These are phyloP conservation scores for Dentipellis fragilis DNA, from an alignment of 768 basidiomycete species.

Conservation along the genomic window DNA sequence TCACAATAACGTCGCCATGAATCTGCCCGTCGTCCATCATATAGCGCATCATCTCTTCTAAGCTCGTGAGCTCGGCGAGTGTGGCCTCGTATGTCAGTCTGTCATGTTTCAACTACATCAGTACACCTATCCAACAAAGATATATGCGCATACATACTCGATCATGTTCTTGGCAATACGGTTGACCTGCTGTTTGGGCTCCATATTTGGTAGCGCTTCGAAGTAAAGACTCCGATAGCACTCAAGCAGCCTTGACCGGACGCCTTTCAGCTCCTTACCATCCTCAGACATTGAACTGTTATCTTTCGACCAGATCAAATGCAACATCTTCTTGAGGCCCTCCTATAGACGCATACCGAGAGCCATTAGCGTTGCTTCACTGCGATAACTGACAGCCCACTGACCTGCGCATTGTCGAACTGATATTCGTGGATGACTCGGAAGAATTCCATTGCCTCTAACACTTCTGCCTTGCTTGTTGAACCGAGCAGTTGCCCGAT, in stretches of 20 bases:
- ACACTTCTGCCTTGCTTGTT: constrained; percentile 73
- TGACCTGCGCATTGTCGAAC: constrained; percentile 66
- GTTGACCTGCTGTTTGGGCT: constrained; percentile 79
- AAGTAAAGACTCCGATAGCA: constrained; percentile 86
- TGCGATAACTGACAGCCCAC: constrained; percentile 6
- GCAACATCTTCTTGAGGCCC: constrained; percentile 94
- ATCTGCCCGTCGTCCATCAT: constrained; percentile 90
- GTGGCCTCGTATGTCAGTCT: constrained; percentile 90
- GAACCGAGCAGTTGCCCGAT: constrained; percentile 77
- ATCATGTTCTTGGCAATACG: constrained; percentile 96
- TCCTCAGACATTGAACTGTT: constrained; percentile 69
- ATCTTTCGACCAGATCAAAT: constrained; percentile 95
- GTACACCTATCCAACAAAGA: neutral
- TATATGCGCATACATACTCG: constrained; percentile 45
- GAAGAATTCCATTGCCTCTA: constrained; percentile 89
- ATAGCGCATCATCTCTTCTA: constrained; percentile 93
- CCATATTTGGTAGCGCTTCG: constrained; percentile 63
- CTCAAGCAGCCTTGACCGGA: constrained; percentile 80
- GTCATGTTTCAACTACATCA: neutral
- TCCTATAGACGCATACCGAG: constrained; percentile 29
- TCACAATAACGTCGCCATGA: constrained; percentile 74
- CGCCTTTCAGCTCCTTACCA: constrained; percentile 74
- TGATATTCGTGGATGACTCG: constrained; percentile 71
- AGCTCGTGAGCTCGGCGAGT: constrained; percentile 86
- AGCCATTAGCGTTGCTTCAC: neutral